Evolutionary conservation across 768 basidiomycete genomes (phyloP), one percentile per base, ranked within the genome.

Genomic region (Agrocybe pediades): DNA sequence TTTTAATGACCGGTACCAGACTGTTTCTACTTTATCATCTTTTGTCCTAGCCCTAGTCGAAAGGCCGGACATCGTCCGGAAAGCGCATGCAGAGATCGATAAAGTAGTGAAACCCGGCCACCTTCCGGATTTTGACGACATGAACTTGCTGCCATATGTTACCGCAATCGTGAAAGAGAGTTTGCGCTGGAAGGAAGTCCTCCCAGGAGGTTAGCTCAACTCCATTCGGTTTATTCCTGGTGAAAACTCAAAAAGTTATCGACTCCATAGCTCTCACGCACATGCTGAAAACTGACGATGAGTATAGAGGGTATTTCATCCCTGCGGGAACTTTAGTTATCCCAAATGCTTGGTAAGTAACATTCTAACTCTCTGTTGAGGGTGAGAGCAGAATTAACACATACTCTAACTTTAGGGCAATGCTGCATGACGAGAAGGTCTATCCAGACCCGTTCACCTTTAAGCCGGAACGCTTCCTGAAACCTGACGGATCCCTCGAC

Each of bases 391-490:
- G n/a, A n/a, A n/a, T n/a, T n/a, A n/a, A n/a, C n/a, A n/a, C n/a
- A n/a, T n/a, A n/a, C n/a, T n/a, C n/a, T n/a, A n/a, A n/a, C n/a
- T n/a, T n/a, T 27, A 78, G 77, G 78, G 71, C 71, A 1, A 73
- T 80, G 46, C 65, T 73, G 7, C 72, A 71, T 43, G 64, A 80
- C 27, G 70, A 72, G 45, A 45, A 54, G 6, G 64, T 64, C 20
- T 78, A 72, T 56, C 70, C 71, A 5, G 71, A 77, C 36, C 74
- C 76, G 1, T 63, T 66, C 23, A 47, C 33, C 1, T 77, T 78
- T 63, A 69, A 66, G 29, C 74, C 75, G 2, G 74, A 78, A 29
- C 68, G 74, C 20, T 76, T 71, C 54, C 55, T 70, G 8, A 48
- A 45, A 3, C 19, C 46, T 11, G 58, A 70, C 48, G 51, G 65